Evolutionary conservation across 1,284 basidiomycete species (phyloP), one percentile per base, ranked within the genome.

Genomic region (Moniliella sp.): DNA sequence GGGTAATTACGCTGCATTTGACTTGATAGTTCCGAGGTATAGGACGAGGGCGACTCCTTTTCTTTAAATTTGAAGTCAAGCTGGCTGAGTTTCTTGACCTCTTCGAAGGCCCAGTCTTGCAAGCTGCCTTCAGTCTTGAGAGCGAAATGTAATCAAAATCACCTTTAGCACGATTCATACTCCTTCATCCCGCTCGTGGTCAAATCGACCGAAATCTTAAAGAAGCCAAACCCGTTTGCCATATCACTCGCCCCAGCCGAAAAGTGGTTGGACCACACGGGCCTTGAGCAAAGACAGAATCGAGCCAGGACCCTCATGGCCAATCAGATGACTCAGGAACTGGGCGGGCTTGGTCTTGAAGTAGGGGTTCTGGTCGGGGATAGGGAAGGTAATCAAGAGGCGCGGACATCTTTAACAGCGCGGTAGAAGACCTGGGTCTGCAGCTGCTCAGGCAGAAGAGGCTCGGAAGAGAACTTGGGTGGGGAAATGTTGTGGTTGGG

Each of bases 221-320:
- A 84, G 67, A 82, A 78, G 32, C 75, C 76, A 58, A 94, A 88
- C 2, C 79, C 78, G 46, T 76, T 67, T 3, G 64, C 68, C 9
- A 64, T 66, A 34, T 72, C 68, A 37, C 78, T 75, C 2, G 72
- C 67, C 3, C 80, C 82, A 25, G 75, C 69, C 35, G 70, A 74
- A 28, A 99, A 66, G 14, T 68, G 68, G 35, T 79, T 84, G 31
- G 78, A 73, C 86, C 86, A 94, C 83, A 54, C 78, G 76, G 45
- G 70, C 67, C 66, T 94, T 97, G 40, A 99, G 67, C 61, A 84
- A 82, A 1, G 82, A 82, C 45, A 86, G 70, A 26, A 97, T 65
- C 0, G 84, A 93, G 1, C 91, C 91, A 23, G 78, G 74, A 3
- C 91, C 93, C 64, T 99, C 93, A 60, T 99, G 88, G 0, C 91